These are phyloP conservation scores for Purshia tridentata DNA, from an alignment of 306 rosid genomes.

Conservation along the genomic window DNA sequence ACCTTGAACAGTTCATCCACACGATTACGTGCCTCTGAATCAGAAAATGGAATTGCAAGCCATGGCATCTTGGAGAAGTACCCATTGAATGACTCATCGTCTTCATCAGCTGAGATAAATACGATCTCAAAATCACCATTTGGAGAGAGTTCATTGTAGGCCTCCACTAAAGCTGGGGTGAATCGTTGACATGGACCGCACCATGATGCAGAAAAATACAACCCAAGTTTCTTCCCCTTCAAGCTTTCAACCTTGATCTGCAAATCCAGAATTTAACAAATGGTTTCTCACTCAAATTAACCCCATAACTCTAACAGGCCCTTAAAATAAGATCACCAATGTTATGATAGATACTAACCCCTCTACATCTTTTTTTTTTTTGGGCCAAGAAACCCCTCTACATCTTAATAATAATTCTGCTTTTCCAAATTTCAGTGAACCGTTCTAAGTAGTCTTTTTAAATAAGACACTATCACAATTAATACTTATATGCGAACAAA, in stretches of 20 bases:
- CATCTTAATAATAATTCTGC: not conserved
- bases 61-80: conserved; percentile 84
- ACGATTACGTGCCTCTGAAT: conserved; percentile 39
- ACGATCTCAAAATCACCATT: conserved; percentile 63
- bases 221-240: conserved; percentile 59
- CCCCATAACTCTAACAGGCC: not conserved
- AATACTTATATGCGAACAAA: not conserved
- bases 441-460: not conserved
- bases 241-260: conserved; percentile 66
- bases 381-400: not conserved
- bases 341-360: not conserved
- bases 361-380: not conserved
- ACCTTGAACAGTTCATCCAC: conserved; percentile 54
- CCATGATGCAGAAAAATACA: conserved; percentile 82
- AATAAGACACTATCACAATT: not conserved
- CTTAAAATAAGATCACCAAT: not conserved
- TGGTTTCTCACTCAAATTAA: not conserved
- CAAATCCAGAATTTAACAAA: conserved; percentile 20
- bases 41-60: conserved; percentile 71
- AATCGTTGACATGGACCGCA: conserved; percentile 56
- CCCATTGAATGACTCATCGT: conserved; percentile 50
- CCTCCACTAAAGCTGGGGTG: conserved; percentile 55
- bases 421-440: not conserved
- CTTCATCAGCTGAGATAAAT: conserved; percentile 51
- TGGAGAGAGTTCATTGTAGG: conserved; percentile 44